These are phyloP conservation scores for Sanguinoderma infundibulare DNA, from an alignment of 1,284 basidiomycete species.

Conservation along the genomic window DNA sequence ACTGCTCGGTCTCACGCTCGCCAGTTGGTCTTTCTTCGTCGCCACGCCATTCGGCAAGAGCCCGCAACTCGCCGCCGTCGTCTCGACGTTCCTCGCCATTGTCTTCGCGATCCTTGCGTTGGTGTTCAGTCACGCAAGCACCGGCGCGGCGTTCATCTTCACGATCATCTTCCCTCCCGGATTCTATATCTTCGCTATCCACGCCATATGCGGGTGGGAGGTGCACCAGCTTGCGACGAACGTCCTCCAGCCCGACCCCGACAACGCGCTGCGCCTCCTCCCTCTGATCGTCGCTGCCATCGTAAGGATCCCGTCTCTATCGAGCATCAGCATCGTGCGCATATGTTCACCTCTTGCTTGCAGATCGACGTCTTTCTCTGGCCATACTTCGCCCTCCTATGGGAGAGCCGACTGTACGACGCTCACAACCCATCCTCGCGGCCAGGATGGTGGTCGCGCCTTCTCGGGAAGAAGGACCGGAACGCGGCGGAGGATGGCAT, in stretches of 20 bases:
- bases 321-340: not conserved
- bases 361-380: slow-evolving; percentile 75
- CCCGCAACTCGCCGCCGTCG: slow-evolving; percentile 74
- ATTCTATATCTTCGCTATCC: slow-evolving; percentile 76
- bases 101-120: slow-evolving; percentile 73
- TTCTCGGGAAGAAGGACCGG: slow-evolving; percentile 21
- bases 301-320: slow-evolving; percentile 46
- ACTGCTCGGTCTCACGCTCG: slow-evolving; percentile 67
- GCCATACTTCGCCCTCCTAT: slow-evolving; percentile 62
- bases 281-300: slow-evolving; percentile 66
- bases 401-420: slow-evolving; percentile 69
- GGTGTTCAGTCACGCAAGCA: slow-evolving; percentile 51
- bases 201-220: slow-evolving; percentile 72
- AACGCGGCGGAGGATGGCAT: slow-evolving; percentile 21
- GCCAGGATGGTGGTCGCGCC: slow-evolving; percentile 35
- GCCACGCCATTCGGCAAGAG: slow-evolving; percentile 72
- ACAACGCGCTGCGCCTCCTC: slow-evolving; percentile 57
- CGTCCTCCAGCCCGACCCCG: slow-evolving; percentile 60
- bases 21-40: slow-evolving; percentile 74
- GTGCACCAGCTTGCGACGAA: slow-evolving; percentile 55
- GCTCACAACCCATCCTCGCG: slow-evolving; percentile 43
- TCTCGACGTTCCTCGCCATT: slow-evolving; percentile 67
- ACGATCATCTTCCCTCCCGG: slow-evolving; percentile 76
- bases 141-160: slow-evolving; percentile 59
- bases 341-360: not conserved